Conservation (phyloP, 2,329 filamentous ascomycete species). For the Phialophora macrospora region DNA sequence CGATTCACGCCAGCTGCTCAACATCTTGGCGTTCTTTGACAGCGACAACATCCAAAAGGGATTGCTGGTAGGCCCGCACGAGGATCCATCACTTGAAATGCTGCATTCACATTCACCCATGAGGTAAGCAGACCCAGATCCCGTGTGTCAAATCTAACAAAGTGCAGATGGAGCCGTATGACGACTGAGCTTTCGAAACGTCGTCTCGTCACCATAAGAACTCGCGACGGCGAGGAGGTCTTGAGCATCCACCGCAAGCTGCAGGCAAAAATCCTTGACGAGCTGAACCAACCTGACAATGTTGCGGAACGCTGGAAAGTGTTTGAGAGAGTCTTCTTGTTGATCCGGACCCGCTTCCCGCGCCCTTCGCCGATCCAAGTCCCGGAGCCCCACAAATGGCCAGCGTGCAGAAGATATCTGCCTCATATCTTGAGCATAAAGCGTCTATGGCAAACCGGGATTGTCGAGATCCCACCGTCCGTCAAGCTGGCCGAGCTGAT, state of each 20-base stretch:
- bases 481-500: slow-evolving; percentile 11
- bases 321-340: neutral
- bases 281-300: neutral
- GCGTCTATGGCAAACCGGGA: neutral
- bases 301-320: neutral
- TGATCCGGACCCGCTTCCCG: neutral
- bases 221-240: neutral
- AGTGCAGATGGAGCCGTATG: neutral
- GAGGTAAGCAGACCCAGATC: neutral
- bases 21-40: slow-evolving; percentile 12
- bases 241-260: slow-evolving; percentile 7
- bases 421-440: slow-evolving; percentile 3
- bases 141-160: neutral
- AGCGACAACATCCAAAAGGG: slow-evolving; percentile 2
- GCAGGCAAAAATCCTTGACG: slow-evolving; percentile 1
- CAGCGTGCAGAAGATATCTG: neutral
- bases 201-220: neutral
- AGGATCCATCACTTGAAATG: neutral
- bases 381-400: slow-evolving; percentile 1
- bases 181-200: neutral
- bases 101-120: neutral
- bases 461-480: neutral
- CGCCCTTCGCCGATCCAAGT: slow-evolving; percentile 7
- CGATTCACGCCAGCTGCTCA: slow-evolving; percentile 1
- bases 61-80: neutral